These are phyloP conservation scores for Debaryomyces psychrophilus DNA, from an alignment of 1,139 yeast genomes.

Conservation along the genomic window DNA sequence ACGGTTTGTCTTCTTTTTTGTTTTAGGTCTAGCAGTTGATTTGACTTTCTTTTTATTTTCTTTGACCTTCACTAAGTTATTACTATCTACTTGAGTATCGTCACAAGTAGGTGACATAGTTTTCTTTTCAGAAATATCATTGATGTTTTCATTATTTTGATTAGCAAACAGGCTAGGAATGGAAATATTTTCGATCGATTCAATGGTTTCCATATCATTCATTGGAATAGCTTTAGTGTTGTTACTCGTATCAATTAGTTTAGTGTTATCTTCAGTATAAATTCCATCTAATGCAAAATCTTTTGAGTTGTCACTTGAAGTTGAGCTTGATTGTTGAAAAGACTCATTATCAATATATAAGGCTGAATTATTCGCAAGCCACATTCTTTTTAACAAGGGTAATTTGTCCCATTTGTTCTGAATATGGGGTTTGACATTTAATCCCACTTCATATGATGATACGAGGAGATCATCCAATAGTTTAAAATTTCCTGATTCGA, in stretches of 20 bases:
- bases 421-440: conserved; percentile 22
- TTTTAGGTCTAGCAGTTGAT: conserved; percentile 12
- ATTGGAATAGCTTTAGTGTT: not conserved
- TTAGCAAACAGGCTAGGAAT: not conserved
- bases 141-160: not conserved
- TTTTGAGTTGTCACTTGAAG: not conserved
- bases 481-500: conserved; percentile 15
- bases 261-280: not conserved
- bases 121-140: not conserved
- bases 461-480: conserved; percentile 25
- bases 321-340: not conserved
- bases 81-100: not conserved
- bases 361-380: conserved; percentile 14
- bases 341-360: conserved; percentile 14
- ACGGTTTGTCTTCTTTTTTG: conserved; percentile 11
- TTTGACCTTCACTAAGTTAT: not conserved
- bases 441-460: conserved; percentile 16
- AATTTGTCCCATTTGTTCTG: conserved; percentile 16
- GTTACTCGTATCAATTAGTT: not conserved
- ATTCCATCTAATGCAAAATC: not conserved
- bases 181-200: not conserved
- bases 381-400: conserved; percentile 16
- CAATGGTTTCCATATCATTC: not conserved
- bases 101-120: not conserved
- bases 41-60: conserved; percentile 9